phyloP scores from a whole-genome alignment of 805 yeast species.

The Ogataea methanolica region DNA sequence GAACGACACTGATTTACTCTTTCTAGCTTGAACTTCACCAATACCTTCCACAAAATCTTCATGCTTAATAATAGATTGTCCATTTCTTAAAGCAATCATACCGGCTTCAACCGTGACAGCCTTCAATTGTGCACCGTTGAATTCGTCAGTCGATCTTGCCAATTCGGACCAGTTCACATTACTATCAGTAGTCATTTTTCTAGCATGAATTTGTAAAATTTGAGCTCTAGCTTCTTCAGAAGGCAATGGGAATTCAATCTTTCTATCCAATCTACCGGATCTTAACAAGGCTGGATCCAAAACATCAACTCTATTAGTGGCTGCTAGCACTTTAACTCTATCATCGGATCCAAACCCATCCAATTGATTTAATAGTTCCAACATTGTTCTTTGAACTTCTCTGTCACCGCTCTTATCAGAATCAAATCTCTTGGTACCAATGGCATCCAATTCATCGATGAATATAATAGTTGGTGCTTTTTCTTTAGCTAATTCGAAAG shows the following conservation, averaged over 20 bases:
- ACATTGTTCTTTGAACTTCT: conserved; percentile 98
- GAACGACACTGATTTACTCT: conserved; percentile 90
- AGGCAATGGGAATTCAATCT: conserved; percentile 97
- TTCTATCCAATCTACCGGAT: conserved; percentile 96
- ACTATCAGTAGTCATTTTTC: conserved; percentile 91
- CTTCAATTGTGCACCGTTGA: conserved; percentile 97
- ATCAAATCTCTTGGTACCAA: conserved; percentile 97
- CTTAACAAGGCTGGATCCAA: conserved; percentile 97
- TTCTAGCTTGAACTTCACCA: conserved; percentile 97
- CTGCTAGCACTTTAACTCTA: conserved; percentile 94
- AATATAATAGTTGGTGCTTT: conserved; percentile 97
- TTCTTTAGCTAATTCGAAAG: conserved; percentile 95
- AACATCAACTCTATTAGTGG: conserved; percentile 97
- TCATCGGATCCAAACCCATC: conserved; percentile 99
- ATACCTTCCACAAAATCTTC: conserved; percentile 98
- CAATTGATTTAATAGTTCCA: conserved; percentile 92
- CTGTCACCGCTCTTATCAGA: conserved; percentile 97
- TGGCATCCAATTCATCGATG: conserved; percentile 97
- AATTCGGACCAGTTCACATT: conserved; percentile 96
- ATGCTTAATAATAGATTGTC: conserved; percentile 85
- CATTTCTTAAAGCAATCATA: conserved; percentile 97
- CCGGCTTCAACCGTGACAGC: conserved; percentile 99
- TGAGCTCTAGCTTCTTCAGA: conserved; percentile 97
- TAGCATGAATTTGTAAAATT: conserved; percentile 92
- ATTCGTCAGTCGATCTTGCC: conserved; percentile 97